A percentile compares a stretch with the other conserved stretches of the same genome.
Conservation (phyloP, 2,329 filamentous ascomycete genomes). For the Cordyceps farinosa region DNA sequence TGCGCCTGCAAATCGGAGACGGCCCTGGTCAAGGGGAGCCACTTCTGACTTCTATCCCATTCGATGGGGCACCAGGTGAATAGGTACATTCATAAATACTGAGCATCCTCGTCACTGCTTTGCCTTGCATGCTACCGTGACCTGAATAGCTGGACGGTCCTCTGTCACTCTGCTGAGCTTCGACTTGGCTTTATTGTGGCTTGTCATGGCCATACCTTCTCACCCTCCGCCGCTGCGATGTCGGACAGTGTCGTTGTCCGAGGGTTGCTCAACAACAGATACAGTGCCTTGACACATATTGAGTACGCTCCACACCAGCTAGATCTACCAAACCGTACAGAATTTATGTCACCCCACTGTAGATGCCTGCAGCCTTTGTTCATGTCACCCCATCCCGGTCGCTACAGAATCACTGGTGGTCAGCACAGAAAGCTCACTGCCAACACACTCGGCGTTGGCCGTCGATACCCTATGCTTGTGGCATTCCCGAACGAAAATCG, state of each 20-base stretch:
- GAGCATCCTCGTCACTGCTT: neutral
- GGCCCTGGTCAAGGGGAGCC: neutral
- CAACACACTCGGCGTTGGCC: neutral
- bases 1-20: conserved; percentile 13
- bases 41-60: conserved; percentile 12
- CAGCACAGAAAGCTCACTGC: neutral
- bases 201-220: neutral
- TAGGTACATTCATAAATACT: neutral
- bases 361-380: no score
- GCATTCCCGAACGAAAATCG: no score
- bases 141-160: no score
- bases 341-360: no score
- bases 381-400: neutral
- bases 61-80: neutral
- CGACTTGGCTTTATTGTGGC: neutral
- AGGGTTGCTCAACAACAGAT: neutral
- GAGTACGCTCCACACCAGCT: no score
- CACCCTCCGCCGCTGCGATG: neutral
- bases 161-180: neutral
- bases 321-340: no score
- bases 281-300: no score
- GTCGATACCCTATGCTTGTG: no score
- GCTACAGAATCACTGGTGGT: neutral
- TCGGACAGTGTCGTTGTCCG: neutral
- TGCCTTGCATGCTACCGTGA: neutral